Conservation (phyloP, 2,329 filamentous ascomycete species). For the Aspergillus tanneri region DNA sequence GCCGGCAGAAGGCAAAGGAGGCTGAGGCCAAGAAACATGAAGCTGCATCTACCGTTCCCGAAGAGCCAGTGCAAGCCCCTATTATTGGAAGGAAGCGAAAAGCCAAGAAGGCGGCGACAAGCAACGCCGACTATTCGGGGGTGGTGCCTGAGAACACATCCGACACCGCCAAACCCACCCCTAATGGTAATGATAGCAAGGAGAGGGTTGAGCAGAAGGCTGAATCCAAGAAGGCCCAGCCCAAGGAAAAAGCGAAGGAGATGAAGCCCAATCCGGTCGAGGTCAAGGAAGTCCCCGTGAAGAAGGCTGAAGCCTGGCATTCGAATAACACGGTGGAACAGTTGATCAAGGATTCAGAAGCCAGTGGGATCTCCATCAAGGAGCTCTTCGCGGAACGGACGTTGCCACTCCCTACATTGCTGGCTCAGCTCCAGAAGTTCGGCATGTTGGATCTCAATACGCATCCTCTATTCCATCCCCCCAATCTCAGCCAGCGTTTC, state of each 20-base stretch:
- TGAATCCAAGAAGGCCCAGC: constrained; percentile 27
- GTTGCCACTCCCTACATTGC: constrained; percentile 37
- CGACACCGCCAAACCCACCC: constrained; percentile 21
- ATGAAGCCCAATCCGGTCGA: too few species aligned
- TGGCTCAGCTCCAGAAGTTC: constrained; percentile 41
- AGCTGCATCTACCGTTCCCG: constrained; percentile 34
- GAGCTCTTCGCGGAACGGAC: constrained; percentile 44
- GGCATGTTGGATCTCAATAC: constrained; percentile 38
- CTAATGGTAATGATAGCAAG: constrained; percentile 8
- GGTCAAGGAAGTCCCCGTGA: constrained; percentile 14
- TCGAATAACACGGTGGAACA: constrained; percentile 43
- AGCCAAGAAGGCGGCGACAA: constrained; percentile 46
- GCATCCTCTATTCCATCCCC: constrained; percentile 42
- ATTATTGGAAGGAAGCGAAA: constrained; percentile 65
- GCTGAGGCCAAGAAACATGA: constrained; percentile 47
- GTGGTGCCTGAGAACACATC: constrained; percentile 11
- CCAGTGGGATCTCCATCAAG: constrained; percentile 36
- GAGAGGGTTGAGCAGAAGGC: constrained; percentile 29
- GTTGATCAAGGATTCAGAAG: constrained; percentile 39
- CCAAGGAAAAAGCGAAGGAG: constrained; percentile 28
- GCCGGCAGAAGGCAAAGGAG: constrained; percentile 51
- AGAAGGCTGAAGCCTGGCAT: constrained; percentile 37
- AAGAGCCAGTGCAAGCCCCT: constrained; percentile 59
- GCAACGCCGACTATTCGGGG: constrained; percentile 21
- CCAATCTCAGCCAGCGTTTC: constrained; percentile 41